Base-by-base conservation (phyloP, 495 filamentous ascomycete genomes). In the Hyaloscypha finlandica region DNA sequence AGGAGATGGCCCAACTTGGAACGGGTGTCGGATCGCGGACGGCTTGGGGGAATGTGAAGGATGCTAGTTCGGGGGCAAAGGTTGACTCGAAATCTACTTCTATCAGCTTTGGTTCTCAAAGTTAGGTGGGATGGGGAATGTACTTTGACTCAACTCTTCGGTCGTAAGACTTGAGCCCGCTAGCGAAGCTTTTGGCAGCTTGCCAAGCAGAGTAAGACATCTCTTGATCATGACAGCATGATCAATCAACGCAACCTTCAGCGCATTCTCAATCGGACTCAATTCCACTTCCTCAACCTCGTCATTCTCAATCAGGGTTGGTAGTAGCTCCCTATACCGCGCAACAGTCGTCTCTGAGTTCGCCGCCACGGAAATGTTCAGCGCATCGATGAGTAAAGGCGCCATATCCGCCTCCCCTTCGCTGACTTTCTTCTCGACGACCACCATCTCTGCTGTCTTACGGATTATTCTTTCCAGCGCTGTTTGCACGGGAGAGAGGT, bases 401-500 rank as follows among this genome's bases (percentile, higher is more conserved):
- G 75, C 78, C 20, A 77, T 79, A 59, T 91, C 81, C 60, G 89
- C 87, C 54, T 95, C 92, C 8, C 91, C 90, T 25, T 92, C 89
- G 6, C 82, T 78, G n/a, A 93, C 83, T 48, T 87, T 85, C 72
- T 88, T 89, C 74, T 96, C 92, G 9, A 97, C 77, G 12, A 83
- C 70, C 11, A 85, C 79, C 78, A 99, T 83, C 75, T 99, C 96
- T 58, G 89, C 85, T 12, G 94, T 95, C 81, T 97, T 97, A 60
- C 92, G 86, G 73, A 90, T 88, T 42, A 96, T 92, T n/a, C 94
- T 86, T 75, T 97, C 94, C 55, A 98, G 84, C 5, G 91, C 95
- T 8, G 92, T 94, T 73, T 98, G 90, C 14, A 74, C 16, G 30
- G 72, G 29, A 37, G 35, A 39, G 2, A 71, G 61, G 48, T 68